Evolutionary conservation across 2,329 filamentous ascomycete species (phyloP), one percentile per base, ranked within the genome.

Genomic region (Rutstroemia sydowiana): DNA sequence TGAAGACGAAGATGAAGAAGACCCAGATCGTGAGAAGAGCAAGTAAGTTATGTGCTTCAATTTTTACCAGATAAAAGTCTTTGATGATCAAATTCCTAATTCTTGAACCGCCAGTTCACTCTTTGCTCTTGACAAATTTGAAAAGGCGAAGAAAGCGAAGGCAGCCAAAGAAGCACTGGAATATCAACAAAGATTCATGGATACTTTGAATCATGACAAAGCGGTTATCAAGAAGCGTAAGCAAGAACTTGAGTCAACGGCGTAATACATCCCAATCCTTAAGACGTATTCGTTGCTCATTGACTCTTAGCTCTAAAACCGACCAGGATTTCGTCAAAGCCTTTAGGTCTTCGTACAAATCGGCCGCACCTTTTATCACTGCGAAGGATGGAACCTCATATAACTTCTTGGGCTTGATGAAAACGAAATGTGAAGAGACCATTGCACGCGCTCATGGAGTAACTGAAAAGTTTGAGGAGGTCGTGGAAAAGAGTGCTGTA

Each of bases 1-100:
- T 52, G 63, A 63, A 48, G 59, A 61, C 31, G 57, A 61, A 8
- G 58, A 61, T 32, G 57, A 60, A 10, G 57, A 62, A 23, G 61
- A 65, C 55, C 54, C 56, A 11, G 62, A 59, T 23, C 52, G 60
- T 3, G 52, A 52, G 45, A 59, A 62, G 45, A 60, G 57, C 54
- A 59, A 63, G 63, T 66, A 57, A 41, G 62, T 52, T 3, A 26
- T 18, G 11, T 41, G n/a, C 16, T 31, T 16, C n/a, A 0, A 18
- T 8, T 4, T 3, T 8, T 16, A 11, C 32, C 20, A 14, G 1
- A 13, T 16, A 18, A 14, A 16, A 4, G 23, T 31, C 11, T 6
- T 26, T 11, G 20, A 10, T 42, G 18, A 21, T 23, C 23, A 42
- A 42, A 10, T 21, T 42, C 14, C 39, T 42, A 49, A 16, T n/a